Conservation (phyloP, 78 protist genomes). For the Mantamonas sphyraenae region DNA sequence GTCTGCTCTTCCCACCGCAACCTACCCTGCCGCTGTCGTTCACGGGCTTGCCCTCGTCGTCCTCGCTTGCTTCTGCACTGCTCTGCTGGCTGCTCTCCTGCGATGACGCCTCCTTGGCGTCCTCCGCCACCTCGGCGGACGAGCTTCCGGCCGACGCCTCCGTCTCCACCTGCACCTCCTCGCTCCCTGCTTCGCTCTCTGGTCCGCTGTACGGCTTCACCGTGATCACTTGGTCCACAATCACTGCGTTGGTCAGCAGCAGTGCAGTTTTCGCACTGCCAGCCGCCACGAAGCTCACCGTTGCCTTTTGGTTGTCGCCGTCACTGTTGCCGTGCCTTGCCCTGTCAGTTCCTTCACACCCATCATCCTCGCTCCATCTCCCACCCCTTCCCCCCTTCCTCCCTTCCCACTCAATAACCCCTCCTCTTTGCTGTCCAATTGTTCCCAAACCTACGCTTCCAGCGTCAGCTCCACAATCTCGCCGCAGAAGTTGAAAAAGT, state of each 20-base stretch:
- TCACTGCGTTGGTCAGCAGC: constrained; percentile 51
- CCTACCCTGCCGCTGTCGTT: constrained; percentile 25
- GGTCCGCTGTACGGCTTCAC: neutral
- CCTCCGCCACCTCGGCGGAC: no score
- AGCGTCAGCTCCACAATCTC: constrained; percentile 31
- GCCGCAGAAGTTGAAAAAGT: constrained; percentile 56
- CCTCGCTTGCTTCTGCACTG: neutral
- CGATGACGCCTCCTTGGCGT: neutral
- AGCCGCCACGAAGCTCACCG: constrained; percentile 45
- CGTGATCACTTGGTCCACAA: constrained; percentile 48
- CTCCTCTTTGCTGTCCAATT: neutral
- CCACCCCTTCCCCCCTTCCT: neutral
- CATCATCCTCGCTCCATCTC: no score
- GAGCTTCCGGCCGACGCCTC: no score
- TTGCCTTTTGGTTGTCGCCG: constrained; percentile 7
- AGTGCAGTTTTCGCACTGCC: constrained; percentile 58
- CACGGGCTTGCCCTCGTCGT: constrained; percentile 1
- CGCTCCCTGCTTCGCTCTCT: neutral
- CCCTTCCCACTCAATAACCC: neutral
- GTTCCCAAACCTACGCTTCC: constrained; percentile 15
- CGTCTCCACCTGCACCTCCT: neutral
- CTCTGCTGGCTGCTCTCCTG: neutral
- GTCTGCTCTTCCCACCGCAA: constrained; percentile 34
- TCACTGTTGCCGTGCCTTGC: neutral
- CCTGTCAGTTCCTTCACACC: neutral